These are phyloP conservation scores for Xanthoparmelia taractica DNA, from an alignment of 495 filamentous ascomycete species.

Conservation along the genomic window DNA sequence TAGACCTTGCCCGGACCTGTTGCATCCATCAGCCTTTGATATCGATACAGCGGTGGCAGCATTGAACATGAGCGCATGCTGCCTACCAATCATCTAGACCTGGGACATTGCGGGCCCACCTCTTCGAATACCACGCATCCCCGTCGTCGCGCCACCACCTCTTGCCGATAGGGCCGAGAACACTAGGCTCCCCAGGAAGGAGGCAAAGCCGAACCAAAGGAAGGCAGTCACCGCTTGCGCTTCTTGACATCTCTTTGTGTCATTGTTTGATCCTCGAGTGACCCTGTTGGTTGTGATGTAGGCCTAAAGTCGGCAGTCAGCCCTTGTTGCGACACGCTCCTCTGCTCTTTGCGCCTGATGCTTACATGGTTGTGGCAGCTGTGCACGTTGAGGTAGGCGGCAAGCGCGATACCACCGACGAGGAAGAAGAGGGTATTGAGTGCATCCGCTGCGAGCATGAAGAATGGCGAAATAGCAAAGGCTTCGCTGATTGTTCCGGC, in stretches of 20 bases:
- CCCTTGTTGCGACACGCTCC: background rate
- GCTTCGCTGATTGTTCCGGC: conserved; percentile 44
- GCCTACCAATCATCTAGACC: conserved; percentile 42
- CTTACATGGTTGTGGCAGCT: conserved; percentile 57
- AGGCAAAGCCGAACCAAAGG: conserved; percentile 63
- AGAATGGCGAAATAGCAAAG: conserved; percentile 45
- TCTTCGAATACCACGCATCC: conserved; percentile 37
- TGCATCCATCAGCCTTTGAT: background rate
- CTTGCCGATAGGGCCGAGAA: conserved; percentile 41
- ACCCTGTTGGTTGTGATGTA: conserved; percentile 52
- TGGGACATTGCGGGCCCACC: conserved; percentile 55
- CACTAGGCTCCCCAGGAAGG: conserved; percentile 48
- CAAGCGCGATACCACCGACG: conserved; percentile 55
- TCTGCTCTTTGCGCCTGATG: conserved; percentile 16
- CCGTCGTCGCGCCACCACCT: conserved; percentile 29
- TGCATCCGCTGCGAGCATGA: conserved; percentile 49
- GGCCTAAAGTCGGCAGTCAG: conserved; percentile 28
- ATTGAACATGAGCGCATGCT: conserved; percentile 13
- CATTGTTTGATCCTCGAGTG: conserved; percentile 50
- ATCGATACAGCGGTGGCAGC: conserved; percentile 16
- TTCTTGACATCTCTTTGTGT: conserved; percentile 55
- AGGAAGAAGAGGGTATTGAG: conserved; percentile 62
- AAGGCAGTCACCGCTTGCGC: conserved; percentile 61
- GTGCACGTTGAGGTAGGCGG: conserved; percentile 49
- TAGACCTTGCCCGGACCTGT: conserved; percentile 22